Conservation (phyloP, 257 asterid species). For the Solanum sitiens region DNA sequence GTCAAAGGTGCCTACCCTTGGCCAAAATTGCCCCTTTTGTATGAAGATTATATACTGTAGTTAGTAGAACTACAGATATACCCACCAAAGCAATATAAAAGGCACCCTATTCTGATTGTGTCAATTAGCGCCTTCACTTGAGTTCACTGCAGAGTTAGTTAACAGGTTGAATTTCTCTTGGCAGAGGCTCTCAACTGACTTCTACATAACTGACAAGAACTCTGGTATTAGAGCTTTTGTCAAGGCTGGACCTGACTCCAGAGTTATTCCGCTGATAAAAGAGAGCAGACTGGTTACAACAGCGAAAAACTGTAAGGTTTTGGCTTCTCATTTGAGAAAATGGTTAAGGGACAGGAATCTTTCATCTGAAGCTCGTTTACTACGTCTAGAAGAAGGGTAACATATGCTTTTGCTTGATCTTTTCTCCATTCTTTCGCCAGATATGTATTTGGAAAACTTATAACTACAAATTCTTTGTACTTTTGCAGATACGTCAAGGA, state of each 20-base stretch:
- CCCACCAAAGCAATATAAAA: neutral
- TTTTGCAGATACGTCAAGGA: constrained; percentile 23
- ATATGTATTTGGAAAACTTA: neutral
- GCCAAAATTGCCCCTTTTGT: neutral
- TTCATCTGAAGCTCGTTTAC: constrained; percentile 24
- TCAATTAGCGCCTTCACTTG: neutral
- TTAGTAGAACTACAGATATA: neutral
- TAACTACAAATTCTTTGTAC: neutral
- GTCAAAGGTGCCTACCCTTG: neutral
- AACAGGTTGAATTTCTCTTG: neutral
- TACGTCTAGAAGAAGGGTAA: constrained; percentile 36
- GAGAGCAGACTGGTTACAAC: constrained; percentile 30
- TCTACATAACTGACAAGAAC: constrained; percentile 25
- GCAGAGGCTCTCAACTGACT: constrained; percentile 32
- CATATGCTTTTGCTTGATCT: neutral
- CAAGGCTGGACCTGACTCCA: constrained; percentile 25
- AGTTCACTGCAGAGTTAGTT: neutral
- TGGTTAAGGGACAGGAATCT: constrained; percentile 34
- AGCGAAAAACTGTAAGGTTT: constrained; percentile 9
- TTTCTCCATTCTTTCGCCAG: neutral
- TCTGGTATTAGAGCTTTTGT: constrained; percentile 25
- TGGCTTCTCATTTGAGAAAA: constrained; percentile 24
- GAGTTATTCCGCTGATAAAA: constrained; percentile 16
- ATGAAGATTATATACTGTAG: neutral
- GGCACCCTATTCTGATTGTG: neutral